A percentile compares a stretch with the other conserved stretches of the same genome.
Evolutionary conservation across 805 yeast genomes (phyloP).

Genomic region (Schizosaccharomyces cryophilus): DNA sequence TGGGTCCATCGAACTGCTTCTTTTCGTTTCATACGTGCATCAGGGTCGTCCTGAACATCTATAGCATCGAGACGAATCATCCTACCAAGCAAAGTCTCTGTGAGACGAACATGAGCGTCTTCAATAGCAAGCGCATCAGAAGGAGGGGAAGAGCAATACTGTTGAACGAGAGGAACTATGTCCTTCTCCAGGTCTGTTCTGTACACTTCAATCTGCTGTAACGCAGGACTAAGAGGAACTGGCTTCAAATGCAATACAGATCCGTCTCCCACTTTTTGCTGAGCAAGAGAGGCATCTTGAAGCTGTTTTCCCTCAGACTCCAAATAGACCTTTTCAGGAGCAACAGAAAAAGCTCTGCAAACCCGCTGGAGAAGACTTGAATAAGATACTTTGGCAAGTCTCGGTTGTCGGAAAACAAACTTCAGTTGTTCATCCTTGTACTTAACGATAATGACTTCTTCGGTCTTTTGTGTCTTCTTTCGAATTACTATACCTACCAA

Average conservation of each 20-base stretch:
- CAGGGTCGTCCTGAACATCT: conserved; percentile 7
- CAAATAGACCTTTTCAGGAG: neutral
- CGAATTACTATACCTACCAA: neutral
- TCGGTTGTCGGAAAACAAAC: neutral
- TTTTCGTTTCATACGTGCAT: conserved; percentile 6
- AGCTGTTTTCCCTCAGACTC: neutral
- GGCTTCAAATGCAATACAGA: neutral
- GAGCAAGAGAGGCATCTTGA: neutral
- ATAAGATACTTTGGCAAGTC: neutral
- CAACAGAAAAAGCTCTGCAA: neutral
- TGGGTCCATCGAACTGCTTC: conserved; percentile 6
- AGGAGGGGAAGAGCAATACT: neutral
- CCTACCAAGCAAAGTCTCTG: conserved; percentile 4
- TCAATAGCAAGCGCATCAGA: neutral
- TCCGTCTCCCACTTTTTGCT: neutral
- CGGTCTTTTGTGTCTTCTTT: neutral
- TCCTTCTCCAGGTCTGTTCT: neutral
- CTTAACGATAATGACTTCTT: neutral
- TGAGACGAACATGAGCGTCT: neutral
- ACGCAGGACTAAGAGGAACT: neutral
- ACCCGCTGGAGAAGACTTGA: neutral
- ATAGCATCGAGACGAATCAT: conserved; percentile 6
- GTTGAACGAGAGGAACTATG: neutral
- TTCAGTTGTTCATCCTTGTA: neutral
- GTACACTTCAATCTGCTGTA: neutral